Evolutionary conservation across 768 basidiomycete genomes (phyloP).

Genomic region (Stropharia rugosoannulata): DNA sequence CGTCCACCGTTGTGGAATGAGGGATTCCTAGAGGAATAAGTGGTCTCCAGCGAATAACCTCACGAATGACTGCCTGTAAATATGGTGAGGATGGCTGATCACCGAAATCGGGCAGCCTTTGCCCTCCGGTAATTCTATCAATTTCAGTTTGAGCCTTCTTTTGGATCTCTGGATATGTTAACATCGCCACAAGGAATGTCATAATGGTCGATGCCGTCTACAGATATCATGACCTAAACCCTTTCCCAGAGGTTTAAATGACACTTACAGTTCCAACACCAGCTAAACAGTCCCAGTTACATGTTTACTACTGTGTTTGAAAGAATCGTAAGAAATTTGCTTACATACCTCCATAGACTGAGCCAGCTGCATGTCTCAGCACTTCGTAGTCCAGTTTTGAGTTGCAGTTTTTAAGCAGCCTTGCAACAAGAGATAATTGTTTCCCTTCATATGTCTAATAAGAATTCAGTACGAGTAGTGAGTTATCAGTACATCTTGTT

Average conservation of each 20-base stretch:
- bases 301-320: too few species aligned
- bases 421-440: background rate
- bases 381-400: background rate
- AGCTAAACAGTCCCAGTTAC: background rate
- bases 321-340: too few species aligned
- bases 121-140: constrained; percentile 28
- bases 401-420: background rate
- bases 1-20: constrained; percentile 23
- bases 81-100: constrained; percentile 28
- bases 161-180: constrained; percentile 28
- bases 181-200: constrained; percentile 28
- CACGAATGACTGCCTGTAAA: constrained; percentile 19
- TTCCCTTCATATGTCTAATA: background rate
- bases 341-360: background rate
- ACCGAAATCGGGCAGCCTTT: constrained; percentile 25
- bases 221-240: background rate
- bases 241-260: background rate
- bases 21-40: constrained; percentile 18
- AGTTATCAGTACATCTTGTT: too few species aligned
- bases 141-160: constrained; percentile 33
- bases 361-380: background rate
- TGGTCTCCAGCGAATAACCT: constrained; percentile 20
- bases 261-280: background rate
- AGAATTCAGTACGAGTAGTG: background rate
- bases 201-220: constrained; percentile 13